phyloP scores from a whole-genome alignment of 352 stramenopile genomes.

The Globisporangium parvum region DNA sequence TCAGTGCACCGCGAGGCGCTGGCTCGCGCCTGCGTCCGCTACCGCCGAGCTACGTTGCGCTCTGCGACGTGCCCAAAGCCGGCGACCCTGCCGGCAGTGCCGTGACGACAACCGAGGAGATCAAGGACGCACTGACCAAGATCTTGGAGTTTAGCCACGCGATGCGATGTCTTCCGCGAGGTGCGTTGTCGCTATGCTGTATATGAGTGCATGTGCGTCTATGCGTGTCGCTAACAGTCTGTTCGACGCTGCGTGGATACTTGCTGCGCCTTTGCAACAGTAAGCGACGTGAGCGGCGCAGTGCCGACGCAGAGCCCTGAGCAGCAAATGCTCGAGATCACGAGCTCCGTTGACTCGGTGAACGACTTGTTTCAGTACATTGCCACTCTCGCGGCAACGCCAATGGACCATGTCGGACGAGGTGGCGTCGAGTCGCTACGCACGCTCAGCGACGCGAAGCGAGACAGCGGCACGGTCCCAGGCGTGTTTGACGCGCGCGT shows the following conservation, averaged over 20 bases:
- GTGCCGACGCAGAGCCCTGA: conserved; percentile 26
- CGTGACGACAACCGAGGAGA: conserved; percentile 33
- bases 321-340: conserved; percentile 66
- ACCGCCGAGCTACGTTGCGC: conserved; percentile 41
- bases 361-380: conserved; percentile 82
- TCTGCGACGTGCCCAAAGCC: conserved; percentile 54
- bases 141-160: conserved; percentile 63
- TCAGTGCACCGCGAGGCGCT: conserved; percentile 2
- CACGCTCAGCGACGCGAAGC: conserved; percentile 13
- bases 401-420: conserved; percentile 6
- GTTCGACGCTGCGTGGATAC: background rate
- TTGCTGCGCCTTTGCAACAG: conserved; percentile 16
- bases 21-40: conserved; percentile 13
- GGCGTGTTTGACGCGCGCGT: conserved; percentile 65
- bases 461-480: conserved; percentile 13
- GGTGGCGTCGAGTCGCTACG: conserved; percentile 8
- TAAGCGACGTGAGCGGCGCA: conserved; percentile 27
- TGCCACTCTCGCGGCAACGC: conserved; percentile 41
- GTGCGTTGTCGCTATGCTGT: conserved; percentile 9
- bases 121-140: conserved; percentile 58
- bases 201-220: too few species aligned
- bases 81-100: conserved; percentile 30
- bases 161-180: conserved; percentile 53
- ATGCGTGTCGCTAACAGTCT: background rate
- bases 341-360: conserved; percentile 69